A percentile compares a stretch with the other conserved stretches of the same genome.
These are phyloP conservation scores for Phytopythium litorale DNA, from an alignment of 352 stramenopile species.

Conservation along the genomic window DNA sequence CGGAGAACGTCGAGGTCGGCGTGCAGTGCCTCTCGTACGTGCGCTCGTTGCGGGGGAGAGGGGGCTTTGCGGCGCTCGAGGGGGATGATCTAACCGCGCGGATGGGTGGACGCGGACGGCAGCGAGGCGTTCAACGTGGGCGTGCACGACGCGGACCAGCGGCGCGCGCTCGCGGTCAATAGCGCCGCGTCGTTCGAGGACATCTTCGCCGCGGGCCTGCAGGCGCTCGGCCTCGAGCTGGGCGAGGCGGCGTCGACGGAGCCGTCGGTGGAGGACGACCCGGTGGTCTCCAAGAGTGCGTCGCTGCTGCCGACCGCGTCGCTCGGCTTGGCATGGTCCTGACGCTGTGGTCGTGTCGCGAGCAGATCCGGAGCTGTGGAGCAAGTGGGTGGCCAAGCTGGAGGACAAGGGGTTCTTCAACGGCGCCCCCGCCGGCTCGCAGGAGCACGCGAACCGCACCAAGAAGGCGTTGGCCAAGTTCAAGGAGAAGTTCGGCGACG, in stretches of 20 bases:
- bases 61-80: neutral
- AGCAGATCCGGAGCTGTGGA: conserved; percentile 79
- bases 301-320: neutral
- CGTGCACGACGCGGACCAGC: conserved; percentile 49
- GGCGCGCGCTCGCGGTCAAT: conserved; percentile 40
- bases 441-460: conserved; percentile 54
- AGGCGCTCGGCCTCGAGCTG: conserved; percentile 49
- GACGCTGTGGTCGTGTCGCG: neutral
- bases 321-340: neutral
- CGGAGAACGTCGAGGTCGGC: conserved; percentile 61
- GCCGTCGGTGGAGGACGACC: conserved; percentile 50
- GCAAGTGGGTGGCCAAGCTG: conserved; percentile 85
- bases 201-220: conserved; percentile 68
- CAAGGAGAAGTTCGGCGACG: conserved; percentile 82
- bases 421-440: conserved; percentile 40
- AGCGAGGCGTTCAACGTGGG: conserved; percentile 76
- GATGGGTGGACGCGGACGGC: conserved; percentile 4
- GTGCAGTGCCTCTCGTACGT: conserved; percentile 59
- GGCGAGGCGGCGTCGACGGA: conserved; percentile 21
- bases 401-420: conserved; percentile 87
- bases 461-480: conserved; percentile 83
- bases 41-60: neutral
- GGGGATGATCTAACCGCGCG: neutral
- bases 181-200: conserved; percentile 48
- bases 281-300: conserved; percentile 69